phyloP scores from a whole-genome alignment of 805 yeast genomes.

The Sugiyamaella boreocaroliniensis region DNA sequence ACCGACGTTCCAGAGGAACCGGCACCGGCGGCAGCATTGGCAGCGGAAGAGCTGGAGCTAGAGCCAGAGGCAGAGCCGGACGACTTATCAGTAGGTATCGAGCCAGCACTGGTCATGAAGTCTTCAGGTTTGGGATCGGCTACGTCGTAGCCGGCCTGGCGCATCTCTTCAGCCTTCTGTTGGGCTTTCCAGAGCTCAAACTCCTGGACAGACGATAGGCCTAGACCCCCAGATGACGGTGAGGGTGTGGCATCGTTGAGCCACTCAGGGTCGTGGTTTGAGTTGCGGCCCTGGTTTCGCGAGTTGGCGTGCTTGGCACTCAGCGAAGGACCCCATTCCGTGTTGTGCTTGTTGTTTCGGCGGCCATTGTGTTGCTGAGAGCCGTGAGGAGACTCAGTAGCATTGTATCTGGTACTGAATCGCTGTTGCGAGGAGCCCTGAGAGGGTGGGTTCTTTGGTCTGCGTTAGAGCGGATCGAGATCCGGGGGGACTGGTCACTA shows the following conservation, averaged over 20 bases:
- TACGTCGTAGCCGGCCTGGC: constrained; percentile 19
- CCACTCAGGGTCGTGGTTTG: neutral
- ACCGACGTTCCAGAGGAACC: constrained; percentile 3
- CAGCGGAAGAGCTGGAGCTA: neutral
- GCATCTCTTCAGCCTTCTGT: constrained; percentile 22
- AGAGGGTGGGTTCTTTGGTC: too few species aligned
- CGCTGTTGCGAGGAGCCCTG: too few species aligned
- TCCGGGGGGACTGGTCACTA: neutral
- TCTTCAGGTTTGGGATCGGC: constrained; percentile 6
- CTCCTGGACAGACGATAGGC: constrained; percentile 22
- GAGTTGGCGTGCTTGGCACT: neutral
- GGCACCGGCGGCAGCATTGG: neutral
- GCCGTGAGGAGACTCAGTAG: neutral
- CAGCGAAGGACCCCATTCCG: constrained; percentile 1
- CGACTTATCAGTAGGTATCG: neutral
- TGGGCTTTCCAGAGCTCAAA: constrained; percentile 29
- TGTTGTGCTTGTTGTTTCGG: neutral
- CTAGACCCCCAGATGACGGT: neutral
- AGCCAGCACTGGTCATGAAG: neutral
- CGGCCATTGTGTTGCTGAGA: neutral
- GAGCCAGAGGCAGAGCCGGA: neutral
- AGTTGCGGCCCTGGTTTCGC: neutral
- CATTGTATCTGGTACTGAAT: too few species aligned
- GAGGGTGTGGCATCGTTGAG: neutral
- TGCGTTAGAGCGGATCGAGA: too few species aligned